Base-by-base conservation (phyloP, 345 rosid species). In the Citrus medica region DNA sequence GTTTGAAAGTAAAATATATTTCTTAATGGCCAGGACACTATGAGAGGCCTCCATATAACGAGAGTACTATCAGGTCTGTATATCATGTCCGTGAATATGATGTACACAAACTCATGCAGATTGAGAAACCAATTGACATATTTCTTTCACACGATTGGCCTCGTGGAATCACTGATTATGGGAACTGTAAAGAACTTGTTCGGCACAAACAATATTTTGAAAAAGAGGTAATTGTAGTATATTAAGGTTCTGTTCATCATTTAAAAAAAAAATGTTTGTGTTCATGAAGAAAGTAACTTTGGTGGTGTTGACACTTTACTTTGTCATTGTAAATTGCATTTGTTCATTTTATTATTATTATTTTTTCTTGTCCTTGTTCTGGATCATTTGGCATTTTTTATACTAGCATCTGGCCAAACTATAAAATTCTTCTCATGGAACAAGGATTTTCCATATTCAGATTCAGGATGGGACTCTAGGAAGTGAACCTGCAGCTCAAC, bases 131-230 rank as follows among this genome's bases (percentile, higher is more conserved):
- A 0, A 83, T 94, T 80, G 92, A 96, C 83, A 87, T 94, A 76
- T 94, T 96, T 80, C 95, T 96, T 79, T 94, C 99, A 61, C 98
- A 96, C 73, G 97, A 96, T 81, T 96, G 99, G 98, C 98, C 97
- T 75, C 85, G 89, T 84, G 97, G 97, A 35, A 90, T 94, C 71
- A 89, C 97, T 85, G 97, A 96, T 76, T 91, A 81, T 79, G 97
- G 94, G 79, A 84, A 96, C 77, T 88, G 90, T 81, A 69, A 81
- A 73, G 69, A 89, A 80, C 99, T 94, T 81, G 83, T 90, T 79
- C 86, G 65, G 21, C 60, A 81, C 42, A 96, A 96, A 67, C 88
- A 67, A 22, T 67, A 85, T 82, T 93, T 95, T 51, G 87, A 86
- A 67, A 69, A 87, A 75, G 97, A 95, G 97, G 98, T 91, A 77